Evolutionary conservation across 805 yeast species (phyloP).

Genomic region (Lachancea sp.): DNA sequence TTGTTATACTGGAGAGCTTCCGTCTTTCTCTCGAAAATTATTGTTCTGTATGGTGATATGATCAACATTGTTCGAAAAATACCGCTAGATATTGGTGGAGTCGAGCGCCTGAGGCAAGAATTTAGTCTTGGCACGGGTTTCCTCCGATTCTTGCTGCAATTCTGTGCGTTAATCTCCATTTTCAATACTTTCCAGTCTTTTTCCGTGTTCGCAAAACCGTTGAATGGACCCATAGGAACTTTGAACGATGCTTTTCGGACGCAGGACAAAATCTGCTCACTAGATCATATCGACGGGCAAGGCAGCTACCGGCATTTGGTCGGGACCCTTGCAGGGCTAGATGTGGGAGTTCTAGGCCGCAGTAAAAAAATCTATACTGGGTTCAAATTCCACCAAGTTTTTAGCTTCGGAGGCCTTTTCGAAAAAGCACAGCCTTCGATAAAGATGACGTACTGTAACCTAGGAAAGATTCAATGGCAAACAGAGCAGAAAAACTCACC

Average conservation of each 20-base stretch:
- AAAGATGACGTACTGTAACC: slow-evolving; percentile 44
- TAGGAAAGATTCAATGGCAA: slow-evolving; percentile 44
- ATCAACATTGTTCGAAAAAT: no score
- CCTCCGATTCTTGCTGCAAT: not conserved
- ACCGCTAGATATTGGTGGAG: no score
- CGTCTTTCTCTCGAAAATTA: no score
- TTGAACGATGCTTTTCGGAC: slow-evolving; percentile 8
- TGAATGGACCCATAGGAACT: not conserved
- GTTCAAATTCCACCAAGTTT: slow-evolving; percentile 46
- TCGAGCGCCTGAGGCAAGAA: no score
- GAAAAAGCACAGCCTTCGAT: slow-evolving; percentile 40
- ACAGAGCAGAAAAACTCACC: slow-evolving; percentile 32
- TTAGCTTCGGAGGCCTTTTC: slow-evolving; percentile 35
- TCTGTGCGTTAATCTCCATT: not conserved
- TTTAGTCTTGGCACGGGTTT: no score
- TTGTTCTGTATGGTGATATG: no score
- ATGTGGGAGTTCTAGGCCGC: slow-evolving; percentile 25
- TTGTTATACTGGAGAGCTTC: no score
- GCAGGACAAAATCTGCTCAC: slow-evolving; percentile 22
- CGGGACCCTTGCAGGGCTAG: slow-evolving; percentile 14
- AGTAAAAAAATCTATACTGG: slow-evolving; percentile 44
- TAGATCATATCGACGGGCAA: slow-evolving; percentile 15
- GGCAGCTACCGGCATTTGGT: slow-evolving; percentile 12
- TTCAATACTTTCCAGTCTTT: not conserved
- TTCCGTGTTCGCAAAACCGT: not conserved